Evolutionary conservation across 306 rosid genomes (phyloP).

Genomic region (Vigna mungo): DNA sequence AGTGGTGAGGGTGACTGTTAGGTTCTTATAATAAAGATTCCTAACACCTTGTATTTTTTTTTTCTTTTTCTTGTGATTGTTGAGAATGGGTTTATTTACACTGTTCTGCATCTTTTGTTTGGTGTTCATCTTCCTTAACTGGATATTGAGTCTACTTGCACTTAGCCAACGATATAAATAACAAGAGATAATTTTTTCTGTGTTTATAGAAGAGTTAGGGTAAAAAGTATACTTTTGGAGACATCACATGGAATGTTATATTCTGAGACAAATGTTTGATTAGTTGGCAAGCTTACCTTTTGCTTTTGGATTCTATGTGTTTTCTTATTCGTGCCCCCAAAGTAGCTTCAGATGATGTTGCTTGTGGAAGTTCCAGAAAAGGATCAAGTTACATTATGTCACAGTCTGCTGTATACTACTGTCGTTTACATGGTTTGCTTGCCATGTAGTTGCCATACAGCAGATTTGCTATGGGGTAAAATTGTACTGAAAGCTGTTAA

Average conservation of each 20-base stretch:
- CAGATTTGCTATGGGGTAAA: no score
- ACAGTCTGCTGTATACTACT: background rate
- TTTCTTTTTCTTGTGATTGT: background rate
- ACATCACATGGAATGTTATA: background rate
- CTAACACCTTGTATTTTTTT: background rate
- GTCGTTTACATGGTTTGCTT: no score
- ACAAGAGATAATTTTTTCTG: background rate
- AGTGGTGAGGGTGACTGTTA: no score
- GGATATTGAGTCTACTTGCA: slow-evolving; percentile 22
- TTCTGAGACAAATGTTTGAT: slow-evolving; percentile 8
- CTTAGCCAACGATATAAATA: background rate
- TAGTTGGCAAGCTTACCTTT: slow-evolving; percentile 15
- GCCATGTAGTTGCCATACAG: no score
- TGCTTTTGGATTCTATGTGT: background rate
- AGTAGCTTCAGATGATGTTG: background rate
- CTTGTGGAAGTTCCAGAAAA: slow-evolving; percentile 14
- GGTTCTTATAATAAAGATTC: no score
- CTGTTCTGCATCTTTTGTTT: background rate
- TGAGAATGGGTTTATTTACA: slow-evolving; percentile 1
- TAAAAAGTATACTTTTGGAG: background rate
- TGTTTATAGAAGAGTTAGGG: slow-evolving; percentile 10
- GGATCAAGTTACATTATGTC: slow-evolving; percentile 1
- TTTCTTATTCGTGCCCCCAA: slow-evolving; percentile 21
- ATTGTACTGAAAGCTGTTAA: no score
- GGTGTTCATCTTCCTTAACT: slow-evolving; percentile 16